A percentile compares a stretch with the other conserved stretches of the same genome.
Evolutionary conservation across 2,329 filamentous ascomycete species (phyloP).

Genomic region (Diatrype stigma): DNA sequence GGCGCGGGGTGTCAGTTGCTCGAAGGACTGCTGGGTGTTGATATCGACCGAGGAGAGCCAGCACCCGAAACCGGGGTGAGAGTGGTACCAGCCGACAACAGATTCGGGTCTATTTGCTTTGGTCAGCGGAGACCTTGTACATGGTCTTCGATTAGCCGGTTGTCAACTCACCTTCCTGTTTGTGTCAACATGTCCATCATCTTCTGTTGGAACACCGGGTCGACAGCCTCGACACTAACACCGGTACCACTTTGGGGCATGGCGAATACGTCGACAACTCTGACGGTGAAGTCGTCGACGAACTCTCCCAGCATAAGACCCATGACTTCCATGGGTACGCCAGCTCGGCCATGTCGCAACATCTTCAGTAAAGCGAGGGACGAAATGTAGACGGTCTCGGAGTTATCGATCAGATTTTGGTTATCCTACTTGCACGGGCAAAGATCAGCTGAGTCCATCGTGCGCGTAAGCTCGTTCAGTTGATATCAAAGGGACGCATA

Average conservation of each 20-base stretch:
- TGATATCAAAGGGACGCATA: slow-evolving; percentile 35
- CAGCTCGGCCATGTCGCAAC: slow-evolving; percentile 93
- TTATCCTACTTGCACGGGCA: slow-evolving; percentile 61
- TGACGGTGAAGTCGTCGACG: slow-evolving; percentile 97
- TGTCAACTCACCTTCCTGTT: slow-evolving; percentile 72
- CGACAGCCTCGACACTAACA: slow-evolving; percentile 96
- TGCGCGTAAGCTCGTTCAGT: neutral
- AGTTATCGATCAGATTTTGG: slow-evolving; percentile 91
- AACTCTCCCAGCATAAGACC: slow-evolving; percentile 98
- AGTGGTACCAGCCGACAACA: slow-evolving; percentile 99
- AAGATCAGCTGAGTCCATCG: slow-evolving; percentile 7
- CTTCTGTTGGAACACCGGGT: slow-evolving; percentile 98
- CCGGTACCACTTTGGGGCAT: slow-evolving; percentile 99
- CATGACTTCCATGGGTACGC: slow-evolving; percentile 99
- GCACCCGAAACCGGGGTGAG: slow-evolving; percentile 97
- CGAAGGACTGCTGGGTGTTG: slow-evolving; percentile 99
- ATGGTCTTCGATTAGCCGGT: neutral
- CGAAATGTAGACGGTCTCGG: slow-evolving; percentile 98
- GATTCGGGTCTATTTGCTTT: slow-evolving; percentile 70
- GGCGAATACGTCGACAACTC: slow-evolving; percentile 97
- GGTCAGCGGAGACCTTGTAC: slow-evolving; percentile 1
- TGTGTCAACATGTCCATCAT: slow-evolving; percentile 99
- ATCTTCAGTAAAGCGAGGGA: slow-evolving; percentile 97
- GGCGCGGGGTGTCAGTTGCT: slow-evolving; percentile 93
- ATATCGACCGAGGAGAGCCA: slow-evolving; percentile 99